phyloP scores from a whole-genome alignment of 305 asterid species.

The Plantago coronopus region DNA sequence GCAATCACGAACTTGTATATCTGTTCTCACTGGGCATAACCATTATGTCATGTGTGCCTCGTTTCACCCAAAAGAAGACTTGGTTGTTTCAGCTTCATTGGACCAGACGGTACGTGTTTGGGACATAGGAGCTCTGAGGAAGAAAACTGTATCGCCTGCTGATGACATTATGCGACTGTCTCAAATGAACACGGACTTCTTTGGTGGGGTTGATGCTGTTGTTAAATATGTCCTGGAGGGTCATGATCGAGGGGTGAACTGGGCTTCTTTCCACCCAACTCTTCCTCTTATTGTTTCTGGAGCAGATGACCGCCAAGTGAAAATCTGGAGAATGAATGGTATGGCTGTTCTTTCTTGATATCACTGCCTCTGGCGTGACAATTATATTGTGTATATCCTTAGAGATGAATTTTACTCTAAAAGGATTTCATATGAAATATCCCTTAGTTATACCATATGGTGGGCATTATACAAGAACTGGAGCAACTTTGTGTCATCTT shows the following conservation, averaged over 20 bases:
- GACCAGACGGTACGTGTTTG: conserved; percentile 85
- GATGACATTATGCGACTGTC: conserved; percentile 68
- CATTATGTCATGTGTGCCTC: conserved; percentile 86
- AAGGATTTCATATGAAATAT: not conserved
- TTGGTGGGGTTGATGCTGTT: conserved; percentile 71
- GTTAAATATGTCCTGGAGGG: conserved; percentile 86
- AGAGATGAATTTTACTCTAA: not conserved
- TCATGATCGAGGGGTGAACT: conserved; percentile 83
- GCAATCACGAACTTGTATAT: conserved; percentile 78
- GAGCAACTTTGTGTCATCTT: too few species aligned
- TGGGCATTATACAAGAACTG: too few species aligned
- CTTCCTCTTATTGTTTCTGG: conserved; percentile 84
- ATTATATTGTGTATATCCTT: not conserved
- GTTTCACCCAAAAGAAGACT: conserved; percentile 80
- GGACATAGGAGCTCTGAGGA: conserved; percentile 74
- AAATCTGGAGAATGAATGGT: conserved; percentile 91
- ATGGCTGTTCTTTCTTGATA: conserved; percentile 15
- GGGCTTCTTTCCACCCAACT: conserved; percentile 88
- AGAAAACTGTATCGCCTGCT: conserved; percentile 76
- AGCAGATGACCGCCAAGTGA: conserved; percentile 87
- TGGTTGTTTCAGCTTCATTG: conserved; percentile 79
- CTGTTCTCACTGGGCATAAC: conserved; percentile 82
- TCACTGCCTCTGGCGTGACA: not conserved
- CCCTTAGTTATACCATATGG: too few species aligned
- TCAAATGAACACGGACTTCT: conserved; percentile 74